These are phyloP conservation scores for Fusarium brevicatenulatum DNA, from an alignment of 2,329 filamentous ascomycete species.

Conservation along the genomic window DNA sequence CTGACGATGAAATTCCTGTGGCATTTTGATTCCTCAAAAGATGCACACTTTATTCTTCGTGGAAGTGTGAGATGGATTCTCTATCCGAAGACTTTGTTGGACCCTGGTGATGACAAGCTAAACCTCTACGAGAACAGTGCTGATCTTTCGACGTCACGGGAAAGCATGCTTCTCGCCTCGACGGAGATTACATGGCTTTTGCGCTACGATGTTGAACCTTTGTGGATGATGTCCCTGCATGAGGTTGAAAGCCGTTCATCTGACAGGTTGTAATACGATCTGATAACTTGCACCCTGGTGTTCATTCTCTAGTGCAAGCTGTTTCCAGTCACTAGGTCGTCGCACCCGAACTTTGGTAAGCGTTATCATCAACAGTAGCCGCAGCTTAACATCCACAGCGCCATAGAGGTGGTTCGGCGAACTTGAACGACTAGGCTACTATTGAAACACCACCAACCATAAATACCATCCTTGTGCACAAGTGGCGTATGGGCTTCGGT, in stretches of 20 bases:
- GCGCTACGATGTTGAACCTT: background rate
- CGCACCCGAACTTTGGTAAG: background rate
- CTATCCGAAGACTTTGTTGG: background rate
- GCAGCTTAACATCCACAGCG: background rate
- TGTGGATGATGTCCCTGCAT: background rate
- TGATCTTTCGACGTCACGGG: background rate
- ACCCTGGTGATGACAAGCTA: background rate
- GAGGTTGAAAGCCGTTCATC: background rate
- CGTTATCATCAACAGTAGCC: background rate
- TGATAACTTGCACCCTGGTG: background rate
- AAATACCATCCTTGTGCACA: background rate
- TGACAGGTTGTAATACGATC: background rate
- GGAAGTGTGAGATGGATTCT: background rate
- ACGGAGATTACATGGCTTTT: slow-evolving; percentile 3
- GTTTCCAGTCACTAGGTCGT: background rate
- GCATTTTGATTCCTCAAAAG: background rate
- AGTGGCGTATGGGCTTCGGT: slow-evolving; percentile 40
- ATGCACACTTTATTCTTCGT: background rate
- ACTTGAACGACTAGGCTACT: background rate
- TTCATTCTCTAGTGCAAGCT: background rate
- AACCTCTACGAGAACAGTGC: background rate
- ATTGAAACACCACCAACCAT: background rate
- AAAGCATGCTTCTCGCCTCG: background rate
- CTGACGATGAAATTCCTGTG: background rate
- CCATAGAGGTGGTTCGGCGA: slow-evolving; percentile 17